phyloP scores from a whole-genome alignment of 805 yeast genomes.

The Lipomyces yamadae region DNA sequence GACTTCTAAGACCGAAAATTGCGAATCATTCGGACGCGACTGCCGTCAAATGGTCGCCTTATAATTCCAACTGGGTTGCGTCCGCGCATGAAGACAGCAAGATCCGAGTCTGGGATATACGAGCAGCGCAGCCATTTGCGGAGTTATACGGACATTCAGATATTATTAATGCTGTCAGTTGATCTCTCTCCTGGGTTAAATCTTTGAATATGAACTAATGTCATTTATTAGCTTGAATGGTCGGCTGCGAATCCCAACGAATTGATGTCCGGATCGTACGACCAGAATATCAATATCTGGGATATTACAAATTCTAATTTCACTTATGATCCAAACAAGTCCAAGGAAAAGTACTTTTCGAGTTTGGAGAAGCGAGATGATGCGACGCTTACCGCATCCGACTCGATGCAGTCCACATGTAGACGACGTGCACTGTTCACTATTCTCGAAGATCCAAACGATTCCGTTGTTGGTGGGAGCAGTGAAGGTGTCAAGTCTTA shows the following conservation, averaged over 20 bases:
- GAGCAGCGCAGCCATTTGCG: conserved; percentile 60
- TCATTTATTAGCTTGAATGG: conserved; percentile 20
- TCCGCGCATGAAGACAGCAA: conserved; percentile 63
- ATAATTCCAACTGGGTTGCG: conserved; percentile 64
- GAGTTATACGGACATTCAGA: conserved; percentile 62
- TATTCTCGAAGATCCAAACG: conserved; percentile 31
- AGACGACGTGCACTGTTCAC: conserved; percentile 29
- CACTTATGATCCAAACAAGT: conserved; percentile 25
- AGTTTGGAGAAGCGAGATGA: conserved; percentile 20
- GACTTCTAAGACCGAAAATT: conserved; percentile 53
- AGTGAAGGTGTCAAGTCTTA: conserved; percentile 27
- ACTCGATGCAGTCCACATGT: conserved; percentile 17
- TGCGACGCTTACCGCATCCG: conserved; percentile 19
- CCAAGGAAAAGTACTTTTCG: conserved; percentile 29
- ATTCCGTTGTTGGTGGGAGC: conserved; percentile 9
- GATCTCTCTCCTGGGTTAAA: conserved; percentile 48
- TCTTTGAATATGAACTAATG: not conserved
- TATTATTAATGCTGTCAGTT: conserved; percentile 60
- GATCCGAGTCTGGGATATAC: conserved; percentile 75
- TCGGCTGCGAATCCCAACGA: conserved; percentile 50
- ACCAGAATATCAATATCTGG: conserved; percentile 75
- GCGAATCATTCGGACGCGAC: conserved; percentile 48
- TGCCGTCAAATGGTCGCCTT: conserved; percentile 64
- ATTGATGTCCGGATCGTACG: conserved; percentile 63
- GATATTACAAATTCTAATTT: conserved; percentile 47